phyloP scores from a whole-genome alignment of 208 protist genomes.

The Wallacemonas collosoma region DNA sequence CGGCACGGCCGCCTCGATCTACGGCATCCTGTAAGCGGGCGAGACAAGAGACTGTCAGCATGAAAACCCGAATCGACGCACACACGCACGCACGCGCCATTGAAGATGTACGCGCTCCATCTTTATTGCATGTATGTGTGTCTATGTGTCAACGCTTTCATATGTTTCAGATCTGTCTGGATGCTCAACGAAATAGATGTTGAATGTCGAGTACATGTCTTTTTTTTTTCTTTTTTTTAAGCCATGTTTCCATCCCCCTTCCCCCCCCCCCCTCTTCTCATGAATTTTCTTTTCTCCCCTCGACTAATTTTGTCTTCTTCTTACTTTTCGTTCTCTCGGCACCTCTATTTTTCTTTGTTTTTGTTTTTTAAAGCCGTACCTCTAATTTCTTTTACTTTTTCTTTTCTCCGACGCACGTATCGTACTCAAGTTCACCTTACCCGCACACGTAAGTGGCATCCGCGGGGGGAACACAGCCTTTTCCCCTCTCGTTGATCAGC shows the following conservation, averaged over 20 bases:
- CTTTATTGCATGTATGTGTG: no score
- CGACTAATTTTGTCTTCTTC: not conserved
- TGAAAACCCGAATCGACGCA: not conserved
- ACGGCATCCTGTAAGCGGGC: conserved; percentile 20
- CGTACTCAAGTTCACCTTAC: not conserved
- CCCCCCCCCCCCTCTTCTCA: not conserved
- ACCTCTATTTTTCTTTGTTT: conserved; percentile 7
- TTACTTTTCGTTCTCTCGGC: not conserved
- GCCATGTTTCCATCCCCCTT: not conserved
- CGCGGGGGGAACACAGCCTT: no score
- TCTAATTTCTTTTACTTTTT: not conserved
- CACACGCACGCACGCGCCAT: not conserved
- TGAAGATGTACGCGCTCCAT: no score
- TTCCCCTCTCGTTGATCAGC: no score
- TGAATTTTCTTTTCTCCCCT: no score
- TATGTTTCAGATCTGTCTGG: no score
- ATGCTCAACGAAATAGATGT: not conserved
- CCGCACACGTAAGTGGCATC: no score
- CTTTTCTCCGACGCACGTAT: not conserved
- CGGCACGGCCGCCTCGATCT: conserved; percentile 61
- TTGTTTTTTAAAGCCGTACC: no score
- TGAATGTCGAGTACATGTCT: not conserved
- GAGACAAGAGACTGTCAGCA: no score
- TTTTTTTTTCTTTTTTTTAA: conserved; percentile 12
- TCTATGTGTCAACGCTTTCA: no score